A percentile compares a stretch with the other conserved stretches of the same genome.
These are phyloP conservation scores for Wickerhamiella musiphila DNA, from an alignment of 805 yeast genomes.

Conservation along the genomic window DNA sequence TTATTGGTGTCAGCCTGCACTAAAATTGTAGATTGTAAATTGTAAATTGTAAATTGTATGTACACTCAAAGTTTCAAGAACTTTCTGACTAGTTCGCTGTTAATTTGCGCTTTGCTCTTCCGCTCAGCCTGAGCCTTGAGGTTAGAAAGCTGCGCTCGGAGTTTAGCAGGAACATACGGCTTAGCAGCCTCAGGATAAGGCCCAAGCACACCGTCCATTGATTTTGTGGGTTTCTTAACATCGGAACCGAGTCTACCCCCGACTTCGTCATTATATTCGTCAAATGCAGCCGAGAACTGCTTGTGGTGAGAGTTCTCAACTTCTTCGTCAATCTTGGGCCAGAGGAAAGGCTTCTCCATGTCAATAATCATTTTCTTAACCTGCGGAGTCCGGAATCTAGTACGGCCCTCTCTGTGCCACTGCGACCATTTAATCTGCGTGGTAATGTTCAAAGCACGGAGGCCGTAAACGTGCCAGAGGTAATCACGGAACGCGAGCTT, in stretches of 20 bases:
- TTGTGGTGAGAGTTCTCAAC: slow-evolving; percentile 16
- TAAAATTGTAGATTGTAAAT: background rate
- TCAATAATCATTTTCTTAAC: slow-evolving; percentile 93
- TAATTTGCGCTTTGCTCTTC: slow-evolving; percentile 15
- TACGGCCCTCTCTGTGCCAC: slow-evolving; percentile 42
- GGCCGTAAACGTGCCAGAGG: slow-evolving; percentile 73
- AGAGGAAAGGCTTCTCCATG: slow-evolving; percentile 85
- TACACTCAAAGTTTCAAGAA: background rate
- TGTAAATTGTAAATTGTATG: background rate
- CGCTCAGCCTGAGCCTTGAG: slow-evolving; percentile 24
- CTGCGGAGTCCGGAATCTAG: slow-evolving; percentile 65
- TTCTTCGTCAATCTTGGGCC: slow-evolving; percentile 54
- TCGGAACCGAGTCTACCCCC: slow-evolving; percentile 46
- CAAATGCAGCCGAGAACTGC: slow-evolving; percentile 14
- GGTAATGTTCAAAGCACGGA: slow-evolving; percentile 76
- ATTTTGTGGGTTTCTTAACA: slow-evolving; percentile 42
- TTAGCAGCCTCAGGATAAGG: slow-evolving; percentile 42
- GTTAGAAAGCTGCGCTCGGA: slow-evolving; percentile 31
- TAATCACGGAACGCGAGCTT: slow-evolving; percentile 90
- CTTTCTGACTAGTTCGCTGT: slow-evolving; percentile 23
- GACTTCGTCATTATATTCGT: slow-evolving; percentile 34
- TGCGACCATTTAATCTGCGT: slow-evolving; percentile 66
- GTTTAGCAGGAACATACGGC: slow-evolving; percentile 41
- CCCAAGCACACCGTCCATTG: slow-evolving; percentile 57
- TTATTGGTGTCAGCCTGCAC: background rate